phyloP scores from a whole-genome alignment of 352 stramenopile genomes.

The Phytophthora pluvialis region DNA sequence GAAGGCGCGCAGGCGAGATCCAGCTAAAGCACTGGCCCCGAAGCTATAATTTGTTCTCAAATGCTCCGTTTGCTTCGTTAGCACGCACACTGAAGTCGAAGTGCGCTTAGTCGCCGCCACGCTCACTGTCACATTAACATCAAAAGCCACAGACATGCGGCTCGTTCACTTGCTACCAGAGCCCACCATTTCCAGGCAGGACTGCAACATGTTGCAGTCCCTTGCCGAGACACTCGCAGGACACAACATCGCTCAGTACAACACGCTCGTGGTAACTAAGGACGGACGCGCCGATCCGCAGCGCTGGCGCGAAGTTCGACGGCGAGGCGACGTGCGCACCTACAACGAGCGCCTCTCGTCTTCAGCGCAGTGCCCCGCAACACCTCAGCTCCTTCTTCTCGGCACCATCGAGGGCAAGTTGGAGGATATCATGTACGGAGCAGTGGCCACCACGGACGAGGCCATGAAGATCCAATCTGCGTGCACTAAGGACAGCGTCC shows the following conservation, averaged over 20 bases:
- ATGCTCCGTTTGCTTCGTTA: conserved; percentile 31
- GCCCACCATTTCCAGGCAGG: conserved; percentile 38
- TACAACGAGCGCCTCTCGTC: conserved; percentile 40
- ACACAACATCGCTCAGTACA: conserved; percentile 64
- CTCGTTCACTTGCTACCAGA: conserved; percentile 41
- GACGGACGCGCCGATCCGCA: conserved; percentile 43
- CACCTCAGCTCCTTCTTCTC: conserved; percentile 47
- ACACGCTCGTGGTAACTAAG: conserved; percentile 53
- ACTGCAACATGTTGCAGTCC: conserved; percentile 40
- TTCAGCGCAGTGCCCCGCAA: conserved; percentile 29
- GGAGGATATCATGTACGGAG: conserved; percentile 59
- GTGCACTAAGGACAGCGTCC: conserved; percentile 53
- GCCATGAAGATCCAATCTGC: conserved; percentile 55
- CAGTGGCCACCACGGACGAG: conserved; percentile 45
- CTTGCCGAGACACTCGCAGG: conserved; percentile 46
- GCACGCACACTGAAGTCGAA: conserved; percentile 15
- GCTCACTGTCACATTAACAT: conserved; percentile 24
- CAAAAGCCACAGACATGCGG: conserved; percentile 24
- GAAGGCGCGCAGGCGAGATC: conserved; percentile 21
- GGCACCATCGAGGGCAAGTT: conserved; percentile 49
- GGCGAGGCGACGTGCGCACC: conserved; percentile 38
- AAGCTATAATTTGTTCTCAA: conserved; percentile 36
- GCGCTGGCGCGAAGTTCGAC: conserved; percentile 46
- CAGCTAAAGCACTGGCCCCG: conserved; percentile 23
- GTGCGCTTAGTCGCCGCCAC: background rate